phyloP scores from a whole-genome alignment of 2,329 filamentous ascomycete genomes.

The Zasmidium angulare region DNA sequence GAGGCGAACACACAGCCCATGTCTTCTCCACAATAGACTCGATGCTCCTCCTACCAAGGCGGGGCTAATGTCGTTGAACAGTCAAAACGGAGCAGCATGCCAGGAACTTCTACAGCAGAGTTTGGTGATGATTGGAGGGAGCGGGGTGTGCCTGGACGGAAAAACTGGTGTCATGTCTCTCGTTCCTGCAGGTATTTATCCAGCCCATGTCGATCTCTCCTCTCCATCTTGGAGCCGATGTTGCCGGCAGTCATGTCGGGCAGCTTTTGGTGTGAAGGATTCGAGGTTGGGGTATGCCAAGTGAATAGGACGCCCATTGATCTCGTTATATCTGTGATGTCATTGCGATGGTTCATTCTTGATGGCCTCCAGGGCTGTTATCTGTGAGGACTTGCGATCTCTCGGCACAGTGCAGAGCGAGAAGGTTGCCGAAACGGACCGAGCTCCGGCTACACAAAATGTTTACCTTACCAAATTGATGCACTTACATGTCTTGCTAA shows the following conservation, averaged over 20 bases:
- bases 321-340: too few species aligned
- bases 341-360: neutral
- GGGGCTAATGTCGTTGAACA: neutral
- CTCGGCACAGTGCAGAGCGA: neutral
- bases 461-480: too few species aligned
- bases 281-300: too few species aligned
- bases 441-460: neutral
- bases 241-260: neutral
- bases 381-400: neutral
- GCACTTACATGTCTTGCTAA: too few species aligned
- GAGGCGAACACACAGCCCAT: neutral
- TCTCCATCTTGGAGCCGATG: neutral
- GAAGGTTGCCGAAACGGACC: neutral
- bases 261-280: too few species aligned
- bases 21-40: neutral
- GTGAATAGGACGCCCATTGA: too few species aligned
- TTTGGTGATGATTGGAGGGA: neutral
- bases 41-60: neutral
- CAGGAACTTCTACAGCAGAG: neutral
- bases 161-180: neutral
- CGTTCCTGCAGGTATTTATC: slow-evolving; percentile 1
- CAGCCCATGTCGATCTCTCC: neutral
- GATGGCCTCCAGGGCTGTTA: too few species aligned
- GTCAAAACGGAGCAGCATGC: neutral
- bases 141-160: neutral